These are phyloP conservation scores for Xylaria hypoxylon DNA, from an alignment of 2,329 filamentous ascomycete genomes.

Conservation along the genomic window DNA sequence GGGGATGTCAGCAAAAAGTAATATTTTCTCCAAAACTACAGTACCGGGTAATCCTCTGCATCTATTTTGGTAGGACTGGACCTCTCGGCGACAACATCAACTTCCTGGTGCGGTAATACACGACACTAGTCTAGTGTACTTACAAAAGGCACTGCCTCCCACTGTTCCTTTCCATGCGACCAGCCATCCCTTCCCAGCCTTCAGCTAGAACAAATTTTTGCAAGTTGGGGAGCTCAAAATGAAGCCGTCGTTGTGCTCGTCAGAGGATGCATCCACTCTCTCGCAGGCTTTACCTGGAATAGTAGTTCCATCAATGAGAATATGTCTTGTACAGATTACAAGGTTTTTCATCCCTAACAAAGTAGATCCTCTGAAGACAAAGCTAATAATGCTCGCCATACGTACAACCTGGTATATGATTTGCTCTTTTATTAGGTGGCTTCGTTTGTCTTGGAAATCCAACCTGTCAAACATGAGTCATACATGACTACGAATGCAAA, in stretches of 20 bases:
- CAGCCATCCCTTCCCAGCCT: slow-evolving; percentile 13
- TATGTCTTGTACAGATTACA: neutral
- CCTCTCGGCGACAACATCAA: slow-evolving; percentile 6
- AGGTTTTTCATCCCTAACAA: neutral
- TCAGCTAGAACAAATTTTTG: neutral
- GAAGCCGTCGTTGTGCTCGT: slow-evolving; percentile 5
- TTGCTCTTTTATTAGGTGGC: neutral
- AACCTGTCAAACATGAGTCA: neutral
- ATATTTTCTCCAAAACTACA: neutral
- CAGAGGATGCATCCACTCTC: neutral
- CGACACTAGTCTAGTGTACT: no score
- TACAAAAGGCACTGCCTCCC: slow-evolving; percentile 10
- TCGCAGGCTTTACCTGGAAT: neutral
- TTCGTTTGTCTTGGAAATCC: neutral
- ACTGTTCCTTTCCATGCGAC: neutral
- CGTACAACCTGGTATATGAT: neutral
- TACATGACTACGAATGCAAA: neutral
- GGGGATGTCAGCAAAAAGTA: slow-evolving; percentile 31
- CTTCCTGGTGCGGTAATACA: slow-evolving; percentile 18
- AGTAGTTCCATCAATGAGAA: neutral
- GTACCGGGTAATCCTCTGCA: slow-evolving; percentile 16
- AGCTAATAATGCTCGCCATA: neutral
- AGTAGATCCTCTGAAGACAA: neutral
- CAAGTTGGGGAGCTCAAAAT: slow-evolving; percentile 3
- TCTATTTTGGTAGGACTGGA: slow-evolving; percentile 27